phyloP scores from a whole-genome alignment of 2,329 filamentous ascomycete genomes.

The Neonectria sp. region DNA sequence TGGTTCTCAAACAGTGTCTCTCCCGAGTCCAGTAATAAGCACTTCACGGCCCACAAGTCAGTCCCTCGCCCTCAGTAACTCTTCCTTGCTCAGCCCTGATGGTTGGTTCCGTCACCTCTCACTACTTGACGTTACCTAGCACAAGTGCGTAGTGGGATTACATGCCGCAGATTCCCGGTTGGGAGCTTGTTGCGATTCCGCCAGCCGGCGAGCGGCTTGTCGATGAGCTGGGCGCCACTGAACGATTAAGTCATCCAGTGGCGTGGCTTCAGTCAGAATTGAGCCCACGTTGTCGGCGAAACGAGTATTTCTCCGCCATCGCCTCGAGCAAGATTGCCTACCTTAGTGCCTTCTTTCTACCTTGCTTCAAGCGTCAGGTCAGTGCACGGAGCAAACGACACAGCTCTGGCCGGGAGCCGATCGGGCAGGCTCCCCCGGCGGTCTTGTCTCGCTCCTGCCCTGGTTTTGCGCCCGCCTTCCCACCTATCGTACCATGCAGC shows the following conservation, averaged over 20 bases:
- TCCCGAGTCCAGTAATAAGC: constrained; percentile 13
- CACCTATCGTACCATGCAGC: constrained; percentile 14
- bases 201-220: constrained; percentile 15
- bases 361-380: neutral
- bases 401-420: neutral
- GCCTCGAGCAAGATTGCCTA: neutral
- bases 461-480: constrained; percentile 11
- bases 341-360: too few species aligned
- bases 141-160: constrained; percentile 24
- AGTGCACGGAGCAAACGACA: neutral
- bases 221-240: neutral
- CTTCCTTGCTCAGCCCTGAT: constrained; percentile 19
- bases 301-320: neutral
- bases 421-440: neutral
- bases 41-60: constrained; percentile 10
- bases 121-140: constrained; percentile 9
- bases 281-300: neutral
- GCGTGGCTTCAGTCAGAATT: neutral
- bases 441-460: neutral
- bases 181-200: constrained; percentile 20
- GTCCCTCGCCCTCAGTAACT: constrained; percentile 1
- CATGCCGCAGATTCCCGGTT: constrained; percentile 21
- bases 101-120: constrained; percentile 27
- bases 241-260: neutral
- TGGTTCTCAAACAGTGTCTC: constrained; percentile 3